Evolutionary conservation across 805 yeast species (phyloP), one percentile per base, ranked within the genome.

Genomic region (Kodamaea hsintzibuensis): DNA sequence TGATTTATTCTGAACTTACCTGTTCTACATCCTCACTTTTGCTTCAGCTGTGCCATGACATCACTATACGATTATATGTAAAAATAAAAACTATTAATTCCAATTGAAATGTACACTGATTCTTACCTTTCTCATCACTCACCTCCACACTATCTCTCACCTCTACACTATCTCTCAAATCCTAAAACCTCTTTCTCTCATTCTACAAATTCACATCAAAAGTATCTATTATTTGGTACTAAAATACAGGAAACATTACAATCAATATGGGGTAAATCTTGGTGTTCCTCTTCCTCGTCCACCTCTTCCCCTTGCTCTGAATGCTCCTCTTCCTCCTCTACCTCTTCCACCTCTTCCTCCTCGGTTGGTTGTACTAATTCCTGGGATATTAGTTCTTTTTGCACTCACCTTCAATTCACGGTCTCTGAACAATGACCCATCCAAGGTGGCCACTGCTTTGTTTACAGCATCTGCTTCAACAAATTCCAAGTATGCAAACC

Each of bases 401-500:
- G 89, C 85, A 37, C 78, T 74, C 33, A 91, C 95, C 66, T 86
- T 89, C 61, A 91, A 74, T 56, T 80, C 82, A 55, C 96, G 78
- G 19, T 88, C 92, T 60, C 83, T 77, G 64, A 91, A 85, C 22
- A 76, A 71, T 1, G 86, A 73, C 30, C 87, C 93, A 62, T 89
- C 84, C 57, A 86, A 73, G 13, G 78, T 73, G 7, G 68, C 72
- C 42, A 89, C 75, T 1, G 96, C 96, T 56, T 80, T 77, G 16
- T 81, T 74, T 6, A 89, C 91, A 10, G 80, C 76, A n/a, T 78
- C 77, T 10, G 82, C 80, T 62, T 82, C 88, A n/a, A 84, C 80
- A 64, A 89, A 91, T 67, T 91, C 97, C 57, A 91, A 79, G 68
- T 89, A 91, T 1, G 96, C 96, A 71, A 80, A 89, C 0, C 97